Conservation (phyloP, 2,329 filamentous ascomycete genomes). For the Epichloe coenophiala region DNA sequence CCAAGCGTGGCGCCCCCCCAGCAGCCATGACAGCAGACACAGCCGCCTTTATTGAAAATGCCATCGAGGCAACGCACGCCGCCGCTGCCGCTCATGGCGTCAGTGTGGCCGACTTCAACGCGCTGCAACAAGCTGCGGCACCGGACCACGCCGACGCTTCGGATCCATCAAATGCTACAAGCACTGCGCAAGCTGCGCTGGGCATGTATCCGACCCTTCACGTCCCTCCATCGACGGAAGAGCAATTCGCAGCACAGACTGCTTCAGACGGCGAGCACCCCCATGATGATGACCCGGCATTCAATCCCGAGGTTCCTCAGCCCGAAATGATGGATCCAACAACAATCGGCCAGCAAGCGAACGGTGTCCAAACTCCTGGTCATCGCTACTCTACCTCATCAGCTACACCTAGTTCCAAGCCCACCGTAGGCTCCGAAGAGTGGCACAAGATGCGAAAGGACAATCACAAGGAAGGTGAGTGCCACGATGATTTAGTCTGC, state of each 20-base stretch:
- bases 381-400: constrained; percentile 23
- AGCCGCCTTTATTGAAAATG: constrained; percentile 40
- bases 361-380: constrained; percentile 23
- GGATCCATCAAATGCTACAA: constrained; percentile 41
- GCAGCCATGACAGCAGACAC: constrained; percentile 32
- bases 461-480: constrained; percentile 93
- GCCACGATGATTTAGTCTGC: too few relatives aligned
- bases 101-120: constrained; percentile 41
- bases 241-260: constrained; percentile 44
- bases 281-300: constrained; percentile 18
- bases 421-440: constrained; percentile 86
- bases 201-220: constrained; percentile 48
- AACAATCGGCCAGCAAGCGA: constrained; percentile 17
- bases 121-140: constrained; percentile 39
- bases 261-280: constrained; percentile 19
- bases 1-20: constrained; percentile 34
- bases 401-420: constrained; percentile 47
- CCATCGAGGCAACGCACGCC: constrained; percentile 30
- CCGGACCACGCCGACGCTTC: constrained; percentile 32
- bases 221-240: constrained; percentile 42
- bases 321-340: constrained; percentile 15
- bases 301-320: constrained; percentile 20
- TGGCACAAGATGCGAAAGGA: constrained; percentile 97
- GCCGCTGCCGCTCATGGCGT: constrained; percentile 26
- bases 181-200: constrained; percentile 45